Evolutionary conservation across 2,329 filamentous ascomycete genomes (phyloP).

Genomic region (Aspergillus sp.): DNA sequence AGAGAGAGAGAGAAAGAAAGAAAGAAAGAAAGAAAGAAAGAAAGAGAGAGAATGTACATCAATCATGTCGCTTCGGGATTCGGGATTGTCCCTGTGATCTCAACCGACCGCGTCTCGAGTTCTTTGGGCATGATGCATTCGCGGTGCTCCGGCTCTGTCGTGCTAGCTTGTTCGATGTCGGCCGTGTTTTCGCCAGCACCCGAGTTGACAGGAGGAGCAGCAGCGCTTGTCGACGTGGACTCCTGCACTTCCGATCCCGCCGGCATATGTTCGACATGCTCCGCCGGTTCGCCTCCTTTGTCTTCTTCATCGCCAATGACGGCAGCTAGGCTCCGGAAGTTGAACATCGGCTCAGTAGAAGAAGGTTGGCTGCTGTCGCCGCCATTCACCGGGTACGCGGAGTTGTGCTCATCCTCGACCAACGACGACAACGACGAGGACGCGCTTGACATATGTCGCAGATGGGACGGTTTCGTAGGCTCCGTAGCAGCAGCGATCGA

Average conservation of each 20-base stretch:
- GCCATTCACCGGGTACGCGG: conserved; percentile 19
- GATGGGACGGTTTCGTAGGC: conserved; percentile 57
- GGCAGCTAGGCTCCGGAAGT: conserved; percentile 78
- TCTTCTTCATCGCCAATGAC: conserved; percentile 63
- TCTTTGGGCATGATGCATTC: conserved; percentile 25
- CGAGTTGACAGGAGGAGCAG: conserved; percentile 7
- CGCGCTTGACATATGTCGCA: conserved; percentile 77
- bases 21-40: conserved; percentile 2
- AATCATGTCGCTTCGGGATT: conserved; percentile 23
- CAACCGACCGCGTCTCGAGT: conserved; percentile 29
- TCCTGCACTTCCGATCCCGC: conserved; percentile 3
- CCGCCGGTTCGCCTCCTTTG: conserved; percentile 30
- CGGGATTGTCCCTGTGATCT: conserved; percentile 19
- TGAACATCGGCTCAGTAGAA: conserved; percentile 71
- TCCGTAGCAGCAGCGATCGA: conserved; percentile 30
- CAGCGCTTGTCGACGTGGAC: conserved; percentile 1
- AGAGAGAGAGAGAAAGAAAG: conserved; percentile 3
- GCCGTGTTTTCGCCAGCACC: conserved; percentile 4
- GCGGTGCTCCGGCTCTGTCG: conserved; percentile 10
- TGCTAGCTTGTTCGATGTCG: conserved; percentile 4
- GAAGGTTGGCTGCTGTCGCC: too few species aligned
- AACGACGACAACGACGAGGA: conserved; percentile 76
- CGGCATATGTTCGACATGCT: conserved; percentile 31
- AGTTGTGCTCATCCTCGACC: conserved; percentile 45
- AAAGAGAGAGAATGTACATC: conserved; percentile 2